Evolutionary conservation across 305 asterid genomes (phyloP).

Genomic region (Striga hermonthica): DNA sequence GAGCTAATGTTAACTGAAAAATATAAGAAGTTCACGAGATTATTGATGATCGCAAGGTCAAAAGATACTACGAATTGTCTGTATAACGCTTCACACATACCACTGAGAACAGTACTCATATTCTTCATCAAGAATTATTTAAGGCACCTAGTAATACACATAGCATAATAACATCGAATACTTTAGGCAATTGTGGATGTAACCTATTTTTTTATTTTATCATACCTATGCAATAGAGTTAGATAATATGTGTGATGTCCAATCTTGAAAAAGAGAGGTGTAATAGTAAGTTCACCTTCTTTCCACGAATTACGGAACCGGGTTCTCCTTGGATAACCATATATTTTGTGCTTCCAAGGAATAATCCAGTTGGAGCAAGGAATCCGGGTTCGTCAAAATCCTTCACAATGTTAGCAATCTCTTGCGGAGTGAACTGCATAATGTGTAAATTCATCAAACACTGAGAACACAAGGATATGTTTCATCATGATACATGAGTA

Average conservation of each 20-base stretch:
- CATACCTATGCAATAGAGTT: background rate
- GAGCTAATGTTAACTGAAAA: too few species aligned
- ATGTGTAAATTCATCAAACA: background rate
- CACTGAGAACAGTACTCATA: too few species aligned
- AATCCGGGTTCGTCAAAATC: conserved; percentile 65
- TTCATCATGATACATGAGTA: too few species aligned
- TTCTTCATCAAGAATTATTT: too few species aligned
- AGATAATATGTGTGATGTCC: background rate
- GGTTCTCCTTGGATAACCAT: conserved; percentile 86
- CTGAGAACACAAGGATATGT: too few species aligned
- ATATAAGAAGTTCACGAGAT: too few species aligned
- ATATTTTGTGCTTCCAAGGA: conserved; percentile 55
- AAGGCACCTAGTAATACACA: too few species aligned
- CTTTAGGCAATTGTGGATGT: too few species aligned
- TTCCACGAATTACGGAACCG: conserved; percentile 72
- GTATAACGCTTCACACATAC: too few species aligned
- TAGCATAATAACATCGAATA: too few species aligned
- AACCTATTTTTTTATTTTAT: background rate
- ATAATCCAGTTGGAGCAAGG: conserved; percentile 63
- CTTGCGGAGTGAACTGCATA: conserved; percentile 50
- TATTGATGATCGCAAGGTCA: too few species aligned
- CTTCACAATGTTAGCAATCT: conserved; percentile 47
- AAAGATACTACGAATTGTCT: too few species aligned
- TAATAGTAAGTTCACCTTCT: conserved; percentile 42
- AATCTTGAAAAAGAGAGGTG: background rate